A percentile compares a stretch with the other conserved stretches of the same genome.
Conservation (phyloP, 495 filamentous ascomycete species). For the Antarctomyces pellizariae region DNA sequence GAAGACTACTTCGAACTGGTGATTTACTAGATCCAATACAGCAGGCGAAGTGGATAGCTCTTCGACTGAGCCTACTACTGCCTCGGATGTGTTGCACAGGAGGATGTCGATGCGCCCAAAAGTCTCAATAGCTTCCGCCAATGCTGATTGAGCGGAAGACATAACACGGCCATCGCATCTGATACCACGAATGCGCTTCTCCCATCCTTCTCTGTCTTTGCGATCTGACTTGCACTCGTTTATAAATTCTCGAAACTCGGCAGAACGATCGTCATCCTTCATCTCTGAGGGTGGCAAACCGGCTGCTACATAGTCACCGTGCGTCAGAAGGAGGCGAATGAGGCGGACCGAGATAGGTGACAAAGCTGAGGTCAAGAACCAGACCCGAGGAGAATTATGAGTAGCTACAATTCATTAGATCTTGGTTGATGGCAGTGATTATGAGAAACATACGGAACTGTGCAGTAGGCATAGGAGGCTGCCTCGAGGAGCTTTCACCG, state of each 20-base stretch:
- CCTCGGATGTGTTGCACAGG: slow-evolving; percentile 71
- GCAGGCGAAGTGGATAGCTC: slow-evolving; percentile 54
- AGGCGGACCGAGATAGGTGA: slow-evolving; percentile 55
- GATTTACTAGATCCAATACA: slow-evolving; percentile 54
- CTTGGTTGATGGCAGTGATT: too few relatives aligned
- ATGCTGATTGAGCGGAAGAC: slow-evolving; percentile 48
- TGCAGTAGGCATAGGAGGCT: too few relatives aligned
- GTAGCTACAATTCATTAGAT: slow-evolving; percentile 10
- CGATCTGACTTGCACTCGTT: slow-evolving; percentile 32
- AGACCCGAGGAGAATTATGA: slow-evolving; percentile 42
- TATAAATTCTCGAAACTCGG: slow-evolving; percentile 29
- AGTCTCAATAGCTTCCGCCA: slow-evolving; percentile 60
- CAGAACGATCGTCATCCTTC: slow-evolving; percentile 30
- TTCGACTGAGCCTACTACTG: slow-evolving; percentile 76
- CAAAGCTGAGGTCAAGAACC: slow-evolving; percentile 70
- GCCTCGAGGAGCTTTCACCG: too few relatives aligned
- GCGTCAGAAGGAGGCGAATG: slow-evolving; percentile 49
- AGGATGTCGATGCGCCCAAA: slow-evolving; percentile 81
- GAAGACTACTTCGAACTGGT: slow-evolving; percentile 87
- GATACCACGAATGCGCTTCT: slow-evolving; percentile 30
- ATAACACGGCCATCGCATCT: slow-evolving; percentile 31
- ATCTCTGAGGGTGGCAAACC: slow-evolving; percentile 49
- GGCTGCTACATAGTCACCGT: slow-evolving; percentile 69
- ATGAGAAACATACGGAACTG: too few relatives aligned
- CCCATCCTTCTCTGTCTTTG: slow-evolving; percentile 30